A percentile compares a stretch with the other conserved stretches of the same genome.
These are phyloP conservation scores for Fusarium clavum DNA, from an alignment of 2,329 filamentous ascomycete species.

Conservation along the genomic window DNA sequence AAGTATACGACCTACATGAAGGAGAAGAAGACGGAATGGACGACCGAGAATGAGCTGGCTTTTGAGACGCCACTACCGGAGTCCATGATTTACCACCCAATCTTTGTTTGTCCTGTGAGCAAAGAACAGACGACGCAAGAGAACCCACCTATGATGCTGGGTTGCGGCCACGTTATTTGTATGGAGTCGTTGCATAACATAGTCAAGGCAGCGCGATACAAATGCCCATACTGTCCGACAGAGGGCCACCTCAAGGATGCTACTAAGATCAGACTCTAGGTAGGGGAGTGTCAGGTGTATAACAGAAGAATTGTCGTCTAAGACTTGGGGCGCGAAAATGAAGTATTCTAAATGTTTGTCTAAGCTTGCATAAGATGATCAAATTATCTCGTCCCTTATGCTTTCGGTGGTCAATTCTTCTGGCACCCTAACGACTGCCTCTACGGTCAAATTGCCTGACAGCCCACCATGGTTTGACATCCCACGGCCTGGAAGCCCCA, in stretches of 20 bases:
- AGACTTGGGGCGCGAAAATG: background rate
- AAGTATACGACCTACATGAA: slow-evolving; percentile 91
- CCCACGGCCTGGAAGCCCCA: background rate
- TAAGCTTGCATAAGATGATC: background rate
- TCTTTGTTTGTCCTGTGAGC: slow-evolving; percentile 97
- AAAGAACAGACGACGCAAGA: slow-evolving; percentile 94
- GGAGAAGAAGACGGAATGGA: slow-evolving; percentile 94
- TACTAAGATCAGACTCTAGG: slow-evolving; percentile 73
- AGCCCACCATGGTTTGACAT: background rate
- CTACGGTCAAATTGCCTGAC: background rate
- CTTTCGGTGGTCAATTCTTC: background rate
- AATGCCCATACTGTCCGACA: slow-evolving; percentile 94
- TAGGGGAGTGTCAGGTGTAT: background rate
- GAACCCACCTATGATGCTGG: slow-evolving; percentile 97
- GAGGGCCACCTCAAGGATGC: slow-evolving; percentile 85
- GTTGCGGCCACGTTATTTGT: slow-evolving; percentile 94
- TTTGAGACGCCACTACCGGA: slow-evolving; percentile 74
- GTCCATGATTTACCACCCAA: slow-evolving; percentile 85
- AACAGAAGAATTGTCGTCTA: background rate
- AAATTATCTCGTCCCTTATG: background rate
- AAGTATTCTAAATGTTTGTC: background rate
- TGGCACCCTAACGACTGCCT: background rate
- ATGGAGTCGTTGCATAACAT: slow-evolving; percentile 84
- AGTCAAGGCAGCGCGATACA: slow-evolving; percentile 83
- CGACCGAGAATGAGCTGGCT: slow-evolving; percentile 87